Percentiles rank a stretch among this genome's conserved stretches.
Conservation (phyloP, 306 rosid genomes). For the Senna siamea region DNA sequence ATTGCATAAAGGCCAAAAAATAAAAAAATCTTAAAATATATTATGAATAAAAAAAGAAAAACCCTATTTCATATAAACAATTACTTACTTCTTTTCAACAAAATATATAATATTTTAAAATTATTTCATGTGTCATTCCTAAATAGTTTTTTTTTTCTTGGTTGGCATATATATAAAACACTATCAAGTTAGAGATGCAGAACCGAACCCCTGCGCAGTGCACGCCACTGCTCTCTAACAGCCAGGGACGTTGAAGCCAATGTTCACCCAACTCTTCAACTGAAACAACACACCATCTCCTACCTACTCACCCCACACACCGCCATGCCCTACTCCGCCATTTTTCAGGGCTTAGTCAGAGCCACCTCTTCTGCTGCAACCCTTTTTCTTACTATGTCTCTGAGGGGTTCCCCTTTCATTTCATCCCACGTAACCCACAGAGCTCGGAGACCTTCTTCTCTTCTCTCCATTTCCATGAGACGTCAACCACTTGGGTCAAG, state of each 20-base stretch:
- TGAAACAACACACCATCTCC: conserved; percentile 24
- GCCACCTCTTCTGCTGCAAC: conserved; percentile 34
- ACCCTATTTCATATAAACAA: no score
- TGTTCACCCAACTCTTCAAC: conserved; percentile 32
- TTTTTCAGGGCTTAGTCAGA: conserved; percentile 52
- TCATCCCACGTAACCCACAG: not conserved
- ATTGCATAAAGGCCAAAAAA: no score
- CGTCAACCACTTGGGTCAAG: conserved; percentile 20
- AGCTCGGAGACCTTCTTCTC: conserved; percentile 37
- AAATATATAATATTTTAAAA: no score
- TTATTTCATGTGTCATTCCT: no score
- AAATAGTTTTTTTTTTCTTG: no score
- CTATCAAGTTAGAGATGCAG: conserved; percentile 10
- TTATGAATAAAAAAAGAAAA: no score
- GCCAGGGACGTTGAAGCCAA: conserved; percentile 13
- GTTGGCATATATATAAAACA: not conserved
- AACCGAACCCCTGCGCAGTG: conserved; percentile 27
- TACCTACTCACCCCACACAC: not conserved
- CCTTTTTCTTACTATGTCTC: conserved; percentile 47
- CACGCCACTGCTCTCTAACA: conserved; percentile 28
- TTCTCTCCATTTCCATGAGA: conserved; percentile 31
- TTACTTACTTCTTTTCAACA: no score
- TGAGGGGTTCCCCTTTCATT: conserved; percentile 21
- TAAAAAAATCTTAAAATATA: no score
- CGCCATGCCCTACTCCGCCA: conserved; percentile 55